These are phyloP conservation scores for Yarrowia bubula DNA, from an alignment of 805 yeast genomes.

Conservation along the genomic window DNA sequence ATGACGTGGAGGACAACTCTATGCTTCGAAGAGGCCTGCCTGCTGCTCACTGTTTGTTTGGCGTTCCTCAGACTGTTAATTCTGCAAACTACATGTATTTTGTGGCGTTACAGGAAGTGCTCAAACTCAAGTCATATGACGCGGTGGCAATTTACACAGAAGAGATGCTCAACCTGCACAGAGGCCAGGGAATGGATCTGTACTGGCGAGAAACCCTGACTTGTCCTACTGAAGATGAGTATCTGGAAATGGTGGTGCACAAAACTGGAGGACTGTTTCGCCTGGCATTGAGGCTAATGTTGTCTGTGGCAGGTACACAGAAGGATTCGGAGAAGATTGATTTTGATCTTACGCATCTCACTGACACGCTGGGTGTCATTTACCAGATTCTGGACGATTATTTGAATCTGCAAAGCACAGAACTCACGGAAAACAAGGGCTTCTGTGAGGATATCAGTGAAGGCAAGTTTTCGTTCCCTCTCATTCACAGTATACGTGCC, in stretches of 20 bases:
- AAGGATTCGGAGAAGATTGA: slow-evolving; percentile 9
- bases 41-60: slow-evolving; percentile 74
- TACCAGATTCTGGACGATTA: slow-evolving; percentile 88
- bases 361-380: slow-evolving; percentile 74
- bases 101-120: slow-evolving; percentile 56
- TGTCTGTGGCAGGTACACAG: slow-evolving; percentile 36
- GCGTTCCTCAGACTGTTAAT: slow-evolving; percentile 76
- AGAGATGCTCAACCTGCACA: slow-evolving; percentile 76
- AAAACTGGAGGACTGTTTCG: slow-evolving; percentile 89
- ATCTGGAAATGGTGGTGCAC: slow-evolving; percentile 76
- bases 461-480: slow-evolving; percentile 85
- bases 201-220: slow-evolving; percentile 74
- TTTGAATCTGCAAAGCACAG: slow-evolving; percentile 58
- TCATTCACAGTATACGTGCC: slow-evolving; percentile 59
- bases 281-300: slow-evolving; percentile 66
- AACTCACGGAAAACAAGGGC: slow-evolving; percentile 63
- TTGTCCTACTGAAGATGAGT: slow-evolving; percentile 63
- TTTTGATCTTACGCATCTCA: slow-evolving; percentile 51
- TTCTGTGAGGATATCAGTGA: slow-evolving; percentile 83
- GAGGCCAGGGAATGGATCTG: slow-evolving; percentile 87
- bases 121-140: slow-evolving; percentile 38
- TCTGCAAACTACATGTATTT: slow-evolving; percentile 82
- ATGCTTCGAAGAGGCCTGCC: slow-evolving; percentile 70
- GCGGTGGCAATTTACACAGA: slow-evolving; percentile 52
- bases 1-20: slow-evolving; percentile 85